Evolutionary conservation across 176 grass and related monocot species (phyloP).

Genomic region (Oryza punctata): DNA sequence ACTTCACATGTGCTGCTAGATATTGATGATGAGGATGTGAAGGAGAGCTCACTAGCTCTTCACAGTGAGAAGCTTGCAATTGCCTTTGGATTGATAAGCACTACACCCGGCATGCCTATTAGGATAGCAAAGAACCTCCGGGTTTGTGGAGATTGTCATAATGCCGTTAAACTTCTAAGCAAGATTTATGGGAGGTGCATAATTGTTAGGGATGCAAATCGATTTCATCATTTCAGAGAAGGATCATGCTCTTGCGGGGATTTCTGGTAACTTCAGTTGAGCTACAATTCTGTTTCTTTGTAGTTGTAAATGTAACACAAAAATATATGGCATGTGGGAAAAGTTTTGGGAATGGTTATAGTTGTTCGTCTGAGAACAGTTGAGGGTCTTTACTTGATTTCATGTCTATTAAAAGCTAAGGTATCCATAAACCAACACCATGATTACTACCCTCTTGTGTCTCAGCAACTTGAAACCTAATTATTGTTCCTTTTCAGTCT

Average conservation of each 20-base stretch:
- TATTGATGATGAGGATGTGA: constrained; percentile 64
- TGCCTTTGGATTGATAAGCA: constrained; percentile 69
- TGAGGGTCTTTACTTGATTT: constrained; percentile 45
- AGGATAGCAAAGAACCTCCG: constrained; percentile 68
- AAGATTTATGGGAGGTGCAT: constrained; percentile 68
- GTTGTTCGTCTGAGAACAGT: constrained; percentile 25
- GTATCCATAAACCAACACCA: constrained; percentile 51
- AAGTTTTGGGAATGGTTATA: constrained; percentile 20
- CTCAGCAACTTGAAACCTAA: constrained; percentile 57
- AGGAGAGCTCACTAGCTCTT: constrained; percentile 63
- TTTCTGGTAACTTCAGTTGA: constrained; percentile 59
- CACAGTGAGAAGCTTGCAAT: constrained; percentile 78
- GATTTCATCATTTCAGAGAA: constrained; percentile 63
- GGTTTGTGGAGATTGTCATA: constrained; percentile 73
- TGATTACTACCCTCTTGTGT: constrained; percentile 56
- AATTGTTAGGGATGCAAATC: constrained; percentile 65
- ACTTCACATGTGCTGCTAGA: constrained; percentile 68
- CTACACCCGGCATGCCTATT: constrained; percentile 44
- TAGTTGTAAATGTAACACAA: constrained; percentile 9
- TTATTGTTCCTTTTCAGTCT: constrained; percentile 59
- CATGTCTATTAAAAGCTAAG: constrained; percentile 52
- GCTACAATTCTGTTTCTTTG: constrained; percentile 17
- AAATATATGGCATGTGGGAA: constrained; percentile 39
- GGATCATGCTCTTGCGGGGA: constrained; percentile 69
- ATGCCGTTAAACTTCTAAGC: constrained; percentile 65